Conservation (phyloP, 768 basidiomycete species). For the Rhizopogon vulgaris region DNA sequence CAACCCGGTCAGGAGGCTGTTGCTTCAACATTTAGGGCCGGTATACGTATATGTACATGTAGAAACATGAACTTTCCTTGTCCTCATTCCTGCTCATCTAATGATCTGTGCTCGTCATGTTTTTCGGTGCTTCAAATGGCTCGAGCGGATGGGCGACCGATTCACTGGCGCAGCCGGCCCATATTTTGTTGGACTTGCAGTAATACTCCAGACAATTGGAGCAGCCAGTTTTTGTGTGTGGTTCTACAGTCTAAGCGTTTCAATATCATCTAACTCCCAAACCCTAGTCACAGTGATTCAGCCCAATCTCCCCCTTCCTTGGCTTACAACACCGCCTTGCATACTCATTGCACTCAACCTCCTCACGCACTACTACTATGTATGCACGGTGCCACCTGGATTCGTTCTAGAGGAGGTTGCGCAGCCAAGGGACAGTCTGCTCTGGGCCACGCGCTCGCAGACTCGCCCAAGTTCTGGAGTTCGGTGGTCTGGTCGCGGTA, state of each 20-base stretch:
- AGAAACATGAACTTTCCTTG: background rate
- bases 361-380: constrained; percentile 79
- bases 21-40: too few relatives aligned
- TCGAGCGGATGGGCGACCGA: constrained; percentile 73
- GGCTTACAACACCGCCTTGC: constrained; percentile 62
- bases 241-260: background rate
- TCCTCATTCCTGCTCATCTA: background rate
- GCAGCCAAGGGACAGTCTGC: constrained; percentile 31
- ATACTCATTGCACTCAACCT: constrained; percentile 74
- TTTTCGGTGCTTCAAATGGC: constrained; percentile 54
- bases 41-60: too few relatives aligned
- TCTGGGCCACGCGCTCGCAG: constrained; percentile 48
- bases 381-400: constrained; percentile 75
- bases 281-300: constrained; percentile 70
- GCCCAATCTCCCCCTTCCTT: constrained; percentile 53
- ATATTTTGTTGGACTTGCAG: constrained; percentile 79
- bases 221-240: constrained; percentile 76
- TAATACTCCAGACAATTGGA: constrained; percentile 62
- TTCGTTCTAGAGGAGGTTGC: constrained; percentile 58
- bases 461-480: constrained; percentile 30
- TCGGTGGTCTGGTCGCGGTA: constrained; percentile 39
- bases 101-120: constrained; percentile 24
- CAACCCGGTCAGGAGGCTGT: too few relatives aligned
- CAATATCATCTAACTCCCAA: background rate
- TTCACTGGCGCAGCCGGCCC: constrained; percentile 90